Conservation (phyloP, 208 protist genomes). For the Leishmania turanica region DNA sequence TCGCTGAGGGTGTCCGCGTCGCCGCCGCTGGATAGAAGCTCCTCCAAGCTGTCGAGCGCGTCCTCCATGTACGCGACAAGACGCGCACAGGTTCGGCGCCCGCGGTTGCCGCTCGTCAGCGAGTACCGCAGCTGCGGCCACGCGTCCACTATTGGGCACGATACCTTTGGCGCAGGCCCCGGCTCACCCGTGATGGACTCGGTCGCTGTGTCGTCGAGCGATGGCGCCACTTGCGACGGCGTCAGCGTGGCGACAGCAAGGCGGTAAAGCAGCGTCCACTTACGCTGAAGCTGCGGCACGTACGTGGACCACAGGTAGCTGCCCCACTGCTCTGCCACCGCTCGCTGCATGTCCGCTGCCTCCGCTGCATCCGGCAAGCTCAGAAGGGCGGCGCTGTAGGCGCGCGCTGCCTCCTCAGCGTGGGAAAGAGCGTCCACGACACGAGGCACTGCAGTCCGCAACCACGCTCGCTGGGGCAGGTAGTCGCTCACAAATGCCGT, state of each 20-base stretch:
- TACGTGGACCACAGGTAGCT: slow-evolving; percentile 25
- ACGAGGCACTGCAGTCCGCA: slow-evolving; percentile 29
- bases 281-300: slow-evolving; percentile 30
- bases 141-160: slow-evolving; percentile 25
- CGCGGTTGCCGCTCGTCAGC: neutral
- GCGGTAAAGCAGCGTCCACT: slow-evolving; percentile 25
- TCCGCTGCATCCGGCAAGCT: slow-evolving; percentile 3
- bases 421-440: slow-evolving; percentile 12
- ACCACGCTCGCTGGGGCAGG: slow-evolving; percentile 32
- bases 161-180: neutral
- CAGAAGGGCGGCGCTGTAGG: neutral
- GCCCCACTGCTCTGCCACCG: slow-evolving; percentile 18
- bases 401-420: slow-evolving; percentile 8
- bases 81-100: neutral
- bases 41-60: neutral
- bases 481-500: slow-evolving; percentile 27
- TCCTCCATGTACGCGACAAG: slow-evolving; percentile 9
- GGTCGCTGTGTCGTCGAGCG: neutral
- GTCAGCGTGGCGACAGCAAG: slow-evolving; percentile 23
- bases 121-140: slow-evolving; percentile 23
- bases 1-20: neutral
- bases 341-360: slow-evolving; percentile 13
- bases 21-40: neutral
- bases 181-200: slow-evolving; percentile 18
- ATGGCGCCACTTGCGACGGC: slow-evolving; percentile 6